phyloP scores from a whole-genome alignment of 192 early-diverging fungal species.

The Entomortierella beljakovae region DNA sequence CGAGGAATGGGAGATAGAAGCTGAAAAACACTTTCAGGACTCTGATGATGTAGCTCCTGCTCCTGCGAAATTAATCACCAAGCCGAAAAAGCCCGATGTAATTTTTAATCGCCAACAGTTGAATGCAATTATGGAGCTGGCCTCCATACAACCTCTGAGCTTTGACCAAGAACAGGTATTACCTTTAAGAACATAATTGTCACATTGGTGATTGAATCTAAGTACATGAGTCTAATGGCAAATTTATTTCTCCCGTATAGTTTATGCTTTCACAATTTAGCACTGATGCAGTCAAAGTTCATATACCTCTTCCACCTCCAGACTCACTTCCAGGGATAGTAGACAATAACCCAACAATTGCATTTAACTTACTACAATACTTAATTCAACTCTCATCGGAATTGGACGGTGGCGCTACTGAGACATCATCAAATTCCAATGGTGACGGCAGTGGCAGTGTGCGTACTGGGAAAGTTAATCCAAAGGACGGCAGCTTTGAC shows the following conservation, averaged over 20 bases:
- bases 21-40: constrained; percentile 47
- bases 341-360: constrained; percentile 47
- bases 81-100: constrained; percentile 15
- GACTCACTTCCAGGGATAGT: constrained; percentile 48
- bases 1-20: constrained; percentile 53
- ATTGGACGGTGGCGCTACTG: constrained; percentile 11
- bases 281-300: constrained; percentile 25
- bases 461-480: constrained; percentile 5
- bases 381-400: constrained; percentile 47
- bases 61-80: constrained; percentile 8
- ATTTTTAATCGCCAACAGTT: constrained; percentile 33
- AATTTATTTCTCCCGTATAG: neutral
- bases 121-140: constrained; percentile 47
- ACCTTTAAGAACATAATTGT: too few relatives aligned
- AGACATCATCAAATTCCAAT: constrained; percentile 4
- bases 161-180: constrained; percentile 51
- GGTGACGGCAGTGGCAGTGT: neutral
- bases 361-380: constrained; percentile 45
- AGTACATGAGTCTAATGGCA: neutral
- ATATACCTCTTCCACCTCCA: constrained; percentile 39
- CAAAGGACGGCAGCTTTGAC: constrained; percentile 8
- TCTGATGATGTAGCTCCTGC: constrained; percentile 40
- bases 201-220: too few relatives aligned
- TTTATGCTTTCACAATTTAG: constrained; percentile 48
- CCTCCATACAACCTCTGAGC: constrained; percentile 32